Conservation (phyloP, 805 yeast species). For the Kodamaea neixiangensis region DNA sequence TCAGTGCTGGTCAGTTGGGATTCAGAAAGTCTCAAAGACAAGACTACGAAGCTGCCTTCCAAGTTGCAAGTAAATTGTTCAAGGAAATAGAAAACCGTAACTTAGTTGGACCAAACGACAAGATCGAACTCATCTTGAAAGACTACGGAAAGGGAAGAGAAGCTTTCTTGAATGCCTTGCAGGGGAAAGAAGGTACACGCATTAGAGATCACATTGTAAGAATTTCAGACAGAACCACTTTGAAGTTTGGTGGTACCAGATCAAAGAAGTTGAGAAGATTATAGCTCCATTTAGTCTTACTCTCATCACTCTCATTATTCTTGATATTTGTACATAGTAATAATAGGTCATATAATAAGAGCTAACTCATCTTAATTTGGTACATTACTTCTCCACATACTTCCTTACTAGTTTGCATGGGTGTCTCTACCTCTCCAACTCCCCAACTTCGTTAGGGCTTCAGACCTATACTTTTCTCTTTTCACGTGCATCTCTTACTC, state of each 20-base stretch:
- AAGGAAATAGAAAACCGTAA: slow-evolving; percentile 65
- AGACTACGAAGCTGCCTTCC: slow-evolving; percentile 91
- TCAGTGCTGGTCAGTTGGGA: slow-evolving; percentile 85
- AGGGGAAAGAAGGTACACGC: slow-evolving; percentile 82
- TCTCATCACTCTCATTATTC: not conserved
- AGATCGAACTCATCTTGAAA: slow-evolving; percentile 74
- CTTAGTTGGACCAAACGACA: slow-evolving; percentile 50
- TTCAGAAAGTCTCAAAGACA: slow-evolving; percentile 88
- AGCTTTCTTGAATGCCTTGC: slow-evolving; percentile 80
- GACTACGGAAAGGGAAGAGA: slow-evolving; percentile 89
- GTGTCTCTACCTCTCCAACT: not conserved
- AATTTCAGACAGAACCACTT: slow-evolving; percentile 74
- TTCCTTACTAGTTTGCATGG: too few species aligned
- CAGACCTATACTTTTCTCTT: not conserved
- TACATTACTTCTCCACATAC: too few species aligned
- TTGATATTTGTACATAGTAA: slow-evolving; percentile 1
- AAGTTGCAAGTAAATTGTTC: slow-evolving; percentile 74
- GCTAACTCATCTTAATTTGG: too few species aligned
- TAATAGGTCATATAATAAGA: slow-evolving; percentile 1
- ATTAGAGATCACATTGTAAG: slow-evolving; percentile 68
- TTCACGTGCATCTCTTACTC: slow-evolving; percentile 2
- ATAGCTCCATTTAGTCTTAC: not conserved
- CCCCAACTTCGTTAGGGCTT: not conserved
- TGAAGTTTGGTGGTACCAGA: slow-evolving; percentile 92
- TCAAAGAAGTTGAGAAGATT: slow-evolving; percentile 77